These are phyloP conservation scores for Phytophthora constricta DNA, from an alignment of 352 stramenopile species.

Conservation along the genomic window DNA sequence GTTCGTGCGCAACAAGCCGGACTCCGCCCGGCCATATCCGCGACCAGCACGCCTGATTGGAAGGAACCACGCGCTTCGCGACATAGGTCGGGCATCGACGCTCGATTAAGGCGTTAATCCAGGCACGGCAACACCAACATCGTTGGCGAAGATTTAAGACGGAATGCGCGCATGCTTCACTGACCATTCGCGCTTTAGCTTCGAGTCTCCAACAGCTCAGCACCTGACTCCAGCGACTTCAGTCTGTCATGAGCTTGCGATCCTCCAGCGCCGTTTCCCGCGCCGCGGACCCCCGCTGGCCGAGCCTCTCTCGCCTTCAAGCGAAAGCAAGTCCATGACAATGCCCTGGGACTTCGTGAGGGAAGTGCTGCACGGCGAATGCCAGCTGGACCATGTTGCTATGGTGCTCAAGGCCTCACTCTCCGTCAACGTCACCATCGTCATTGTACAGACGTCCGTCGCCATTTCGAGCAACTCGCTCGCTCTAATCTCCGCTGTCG, in stretches of 20 bases:
- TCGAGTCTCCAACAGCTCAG: background rate
- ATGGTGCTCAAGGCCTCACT: conserved; percentile 64
- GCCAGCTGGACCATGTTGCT: conserved; percentile 59
- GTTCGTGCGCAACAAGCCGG: conserved; percentile 5
- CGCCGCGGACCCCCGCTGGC: background rate
- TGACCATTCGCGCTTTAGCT: background rate
- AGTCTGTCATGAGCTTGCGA: conserved; percentile 14
- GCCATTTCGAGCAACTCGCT: conserved; percentile 84
- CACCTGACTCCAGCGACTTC: too few relatives aligned
- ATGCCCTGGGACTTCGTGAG: background rate
- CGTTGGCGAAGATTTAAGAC: too few relatives aligned
- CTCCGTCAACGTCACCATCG: conserved; percentile 67
- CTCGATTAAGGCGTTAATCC: conserved; percentile 14
- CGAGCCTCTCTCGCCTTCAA: background rate
- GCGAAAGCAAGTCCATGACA: background rate
- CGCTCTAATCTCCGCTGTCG: conserved; percentile 89
- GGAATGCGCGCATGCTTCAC: background rate
- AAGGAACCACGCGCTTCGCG: conserved; percentile 13
- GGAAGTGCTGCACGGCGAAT: conserved; percentile 33
- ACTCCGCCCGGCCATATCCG: conserved; percentile 17
- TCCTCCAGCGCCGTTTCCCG: conserved; percentile 14
- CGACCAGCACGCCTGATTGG: conserved; percentile 13
- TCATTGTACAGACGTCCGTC: conserved; percentile 75
- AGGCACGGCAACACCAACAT: background rate
- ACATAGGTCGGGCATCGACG: background rate